A percentile compares a stretch with the other conserved stretches of the same genome.
phyloP scores from a whole-genome alignment of 495 filamentous ascomycete genomes.

The Lophiostoma macrostomum region DNA sequence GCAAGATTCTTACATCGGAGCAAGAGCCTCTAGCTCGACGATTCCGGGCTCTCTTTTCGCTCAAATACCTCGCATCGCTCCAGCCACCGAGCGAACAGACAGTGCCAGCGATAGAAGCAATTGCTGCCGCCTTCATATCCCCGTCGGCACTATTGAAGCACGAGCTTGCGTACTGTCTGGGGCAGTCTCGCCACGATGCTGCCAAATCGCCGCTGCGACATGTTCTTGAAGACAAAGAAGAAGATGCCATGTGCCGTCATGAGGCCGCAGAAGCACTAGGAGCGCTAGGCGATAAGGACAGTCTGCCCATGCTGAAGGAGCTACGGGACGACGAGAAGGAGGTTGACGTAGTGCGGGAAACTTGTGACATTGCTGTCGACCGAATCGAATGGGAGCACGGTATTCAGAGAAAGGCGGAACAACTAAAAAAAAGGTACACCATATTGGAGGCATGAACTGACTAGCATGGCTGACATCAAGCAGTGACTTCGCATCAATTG shows the following conservation, averaged over 20 bases:
- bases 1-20: conserved; percentile 75
- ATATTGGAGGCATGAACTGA: neutral
- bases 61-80: conserved; percentile 84
- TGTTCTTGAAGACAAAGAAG: conserved; percentile 71
- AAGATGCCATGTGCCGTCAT: conserved; percentile 94
- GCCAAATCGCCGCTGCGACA: conserved; percentile 69
- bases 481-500: conserved; percentile 92
- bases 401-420: conserved; percentile 65
- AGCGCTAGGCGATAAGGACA: conserved; percentile 71
- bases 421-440: conserved; percentile 69
- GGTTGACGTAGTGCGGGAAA: conserved; percentile 80
- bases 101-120: conserved; percentile 79
- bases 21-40: conserved; percentile 76
- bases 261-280: conserved; percentile 96
- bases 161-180: conserved; percentile 95
- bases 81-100: conserved; percentile 60
- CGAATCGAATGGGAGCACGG: conserved; percentile 91
- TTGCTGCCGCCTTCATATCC: conserved; percentile 82
- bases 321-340: conserved; percentile 70
- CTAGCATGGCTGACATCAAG: conserved; percentile 22
- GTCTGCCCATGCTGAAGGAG: conserved; percentile 65
- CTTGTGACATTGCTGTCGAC: conserved; percentile 93
- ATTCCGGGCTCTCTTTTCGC: conserved; percentile 95
- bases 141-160: conserved; percentile 87
- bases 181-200: conserved; percentile 75